Evolutionary conservation across 306 rosid genomes (phyloP).

Genomic region (Alnus glutinosa): DNA sequence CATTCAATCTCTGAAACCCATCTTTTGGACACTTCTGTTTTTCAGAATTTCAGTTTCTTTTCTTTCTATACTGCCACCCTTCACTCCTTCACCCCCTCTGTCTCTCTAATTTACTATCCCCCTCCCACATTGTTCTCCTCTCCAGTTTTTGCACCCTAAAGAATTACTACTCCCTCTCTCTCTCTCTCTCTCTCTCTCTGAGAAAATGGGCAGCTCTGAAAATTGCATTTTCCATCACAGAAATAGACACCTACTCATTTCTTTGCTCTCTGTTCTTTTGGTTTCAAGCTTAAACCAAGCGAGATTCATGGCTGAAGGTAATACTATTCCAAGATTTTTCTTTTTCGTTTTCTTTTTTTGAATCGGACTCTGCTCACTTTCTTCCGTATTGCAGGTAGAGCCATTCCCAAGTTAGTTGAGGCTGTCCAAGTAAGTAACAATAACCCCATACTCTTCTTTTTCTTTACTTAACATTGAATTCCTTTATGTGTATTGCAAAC

Average conservation of each 20-base stretch:
- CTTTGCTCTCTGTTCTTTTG: constrained; percentile 47
- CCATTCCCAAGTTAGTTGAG: constrained; percentile 42
- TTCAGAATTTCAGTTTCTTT: constrained; percentile 44
- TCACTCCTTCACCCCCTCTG: constrained; percentile 4
- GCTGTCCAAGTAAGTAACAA: constrained; percentile 39
- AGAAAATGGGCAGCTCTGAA: constrained; percentile 56
- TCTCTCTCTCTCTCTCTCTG: constrained; percentile 21
- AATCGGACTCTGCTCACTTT: constrained; percentile 9
- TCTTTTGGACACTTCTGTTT: not conserved
- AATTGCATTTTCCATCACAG: constrained; percentile 41
- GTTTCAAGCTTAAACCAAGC: constrained; percentile 36
- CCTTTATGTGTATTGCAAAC: no score
- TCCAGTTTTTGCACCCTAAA: constrained; percentile 39
- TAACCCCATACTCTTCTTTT: not conserved
- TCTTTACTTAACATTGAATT: not conserved
- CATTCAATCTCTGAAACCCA: constrained; percentile 62
- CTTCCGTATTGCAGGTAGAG: constrained; percentile 51
- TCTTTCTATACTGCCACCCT: constrained; percentile 41
- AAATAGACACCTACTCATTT: constrained; percentile 38
- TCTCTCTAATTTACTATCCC: constrained; percentile 30
- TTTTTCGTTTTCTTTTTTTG: not conserved
- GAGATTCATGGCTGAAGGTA: constrained; percentile 67
- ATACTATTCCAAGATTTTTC: not conserved
- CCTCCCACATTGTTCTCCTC: not conserved
- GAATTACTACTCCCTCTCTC: constrained; percentile 4